Evolutionary conservation across 225 moss, liverwort and hornwort species (phyloP).

Genomic region (Bryoerythrophyllum caledonicum): DNA sequence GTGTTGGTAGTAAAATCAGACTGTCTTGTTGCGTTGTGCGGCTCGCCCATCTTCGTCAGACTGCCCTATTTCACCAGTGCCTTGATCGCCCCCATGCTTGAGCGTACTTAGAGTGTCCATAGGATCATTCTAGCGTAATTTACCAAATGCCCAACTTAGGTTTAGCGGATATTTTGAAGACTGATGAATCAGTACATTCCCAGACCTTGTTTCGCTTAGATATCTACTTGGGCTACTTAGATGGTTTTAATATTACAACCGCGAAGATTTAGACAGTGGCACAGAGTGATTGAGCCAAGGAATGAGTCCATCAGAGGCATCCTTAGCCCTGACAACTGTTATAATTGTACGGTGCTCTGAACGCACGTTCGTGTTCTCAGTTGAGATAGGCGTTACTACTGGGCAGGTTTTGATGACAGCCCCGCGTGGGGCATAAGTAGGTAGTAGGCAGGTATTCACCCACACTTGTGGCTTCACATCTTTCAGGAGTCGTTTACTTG

Average conservation of each 20-base stretch:
- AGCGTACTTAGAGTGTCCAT: not conserved
- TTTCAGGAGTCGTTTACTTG: not conserved
- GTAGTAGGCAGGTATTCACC: not conserved
- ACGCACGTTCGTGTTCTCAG: too few species aligned
- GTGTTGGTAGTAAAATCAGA: not conserved
- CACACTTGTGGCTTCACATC: not conserved
- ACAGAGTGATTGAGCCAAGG: not conserved
- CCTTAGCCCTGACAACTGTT: not conserved
- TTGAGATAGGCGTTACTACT: not conserved
- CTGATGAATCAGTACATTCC: not conserved
- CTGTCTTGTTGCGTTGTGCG: not conserved
- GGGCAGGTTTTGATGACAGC: not conserved
- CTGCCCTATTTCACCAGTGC: too few species aligned
- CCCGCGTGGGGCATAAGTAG: not conserved
- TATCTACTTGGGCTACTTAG: not conserved
- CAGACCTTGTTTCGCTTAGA: not conserved
- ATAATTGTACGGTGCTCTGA: slow-evolving; percentile 9
- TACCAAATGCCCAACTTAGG: not conserved
- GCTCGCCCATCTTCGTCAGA: not conserved
- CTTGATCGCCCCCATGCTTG: not conserved
- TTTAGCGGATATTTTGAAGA: too few species aligned
- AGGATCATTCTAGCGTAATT: not conserved
- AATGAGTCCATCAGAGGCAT: slow-evolving; percentile 1
- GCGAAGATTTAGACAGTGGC: not conserved
- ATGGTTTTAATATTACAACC: not conserved